Percentiles rank a stretch among this genome's conserved stretches.
These are phyloP conservation scores for Aspergillus latus DNA, from an alignment of 2,329 filamentous ascomycete species.

Conservation along the genomic window DNA sequence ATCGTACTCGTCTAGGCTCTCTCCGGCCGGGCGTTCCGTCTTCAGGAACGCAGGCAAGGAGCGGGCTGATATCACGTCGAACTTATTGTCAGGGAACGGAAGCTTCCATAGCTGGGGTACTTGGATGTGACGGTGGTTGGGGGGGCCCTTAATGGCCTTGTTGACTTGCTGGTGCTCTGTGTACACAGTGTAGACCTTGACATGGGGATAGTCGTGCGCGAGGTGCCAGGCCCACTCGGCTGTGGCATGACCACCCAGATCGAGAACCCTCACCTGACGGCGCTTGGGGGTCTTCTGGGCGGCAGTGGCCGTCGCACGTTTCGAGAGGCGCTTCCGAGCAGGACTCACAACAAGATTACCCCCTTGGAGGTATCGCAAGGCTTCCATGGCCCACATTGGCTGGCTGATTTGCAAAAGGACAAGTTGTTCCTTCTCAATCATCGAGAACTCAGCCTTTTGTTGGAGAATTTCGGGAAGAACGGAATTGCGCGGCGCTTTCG, in stretches of 20 bases:
- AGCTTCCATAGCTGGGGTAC: slow-evolving; percentile 76
- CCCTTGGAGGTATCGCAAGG: slow-evolving; percentile 60
- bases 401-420: slow-evolving; percentile 69
- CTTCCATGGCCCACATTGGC: slow-evolving; percentile 63
- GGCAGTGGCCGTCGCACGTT: slow-evolving; percentile 25
- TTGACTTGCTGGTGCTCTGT: slow-evolving; percentile 72
- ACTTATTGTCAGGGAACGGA: slow-evolving; percentile 81
- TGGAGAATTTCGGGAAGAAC: slow-evolving; percentile 61
- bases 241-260: slow-evolving; percentile 78
- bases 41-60: slow-evolving; percentile 84
- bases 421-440: slow-evolving; percentile 73
- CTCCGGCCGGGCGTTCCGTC: slow-evolving; percentile 60
- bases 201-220: slow-evolving; percentile 78
- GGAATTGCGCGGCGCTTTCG: slow-evolving; percentile 71
- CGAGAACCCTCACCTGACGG: slow-evolving; percentile 68
- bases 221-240: slow-evolving; percentile 97
- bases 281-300: slow-evolving; percentile 31
- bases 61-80: slow-evolving; percentile 87
- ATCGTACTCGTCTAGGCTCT: slow-evolving; percentile 82
- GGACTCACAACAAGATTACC: slow-evolving; percentile 60
- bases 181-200: slow-evolving; percentile 84
- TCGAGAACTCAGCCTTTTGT: slow-evolving; percentile 39
- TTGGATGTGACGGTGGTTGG: slow-evolving; percentile 81
- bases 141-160: slow-evolving; percentile 74
- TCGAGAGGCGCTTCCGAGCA: slow-evolving; percentile 41